These are phyloP conservation scores for Kitagawia praeruptora DNA, from an alignment of 129 eudicot genomes.

Conservation along the genomic window DNA sequence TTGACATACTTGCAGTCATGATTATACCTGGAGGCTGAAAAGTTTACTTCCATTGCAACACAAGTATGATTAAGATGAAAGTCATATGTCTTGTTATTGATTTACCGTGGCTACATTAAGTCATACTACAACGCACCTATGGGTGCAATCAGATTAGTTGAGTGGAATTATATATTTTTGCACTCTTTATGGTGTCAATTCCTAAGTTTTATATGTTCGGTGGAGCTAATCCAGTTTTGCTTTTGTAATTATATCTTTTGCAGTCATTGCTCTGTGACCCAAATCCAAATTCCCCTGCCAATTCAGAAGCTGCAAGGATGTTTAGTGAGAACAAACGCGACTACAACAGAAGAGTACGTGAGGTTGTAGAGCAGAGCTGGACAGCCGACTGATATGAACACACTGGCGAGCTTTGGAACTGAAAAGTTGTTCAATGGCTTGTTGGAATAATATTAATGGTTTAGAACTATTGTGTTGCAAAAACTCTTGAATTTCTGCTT, in stretches of 20 bases:
- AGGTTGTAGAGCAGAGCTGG: slow-evolving; percentile 64
- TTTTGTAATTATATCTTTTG: background rate
- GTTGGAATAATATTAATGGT: slow-evolving; percentile 21
- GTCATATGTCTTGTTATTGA: background rate
- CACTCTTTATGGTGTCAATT: background rate
- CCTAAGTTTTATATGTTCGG: background rate
- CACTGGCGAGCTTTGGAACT: slow-evolving; percentile 3
- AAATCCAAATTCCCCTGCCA: slow-evolving; percentile 61
- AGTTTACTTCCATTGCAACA: background rate
- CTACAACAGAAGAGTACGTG: slow-evolving; percentile 52
- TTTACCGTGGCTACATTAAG: background rate
- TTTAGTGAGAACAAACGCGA: slow-evolving; percentile 52
- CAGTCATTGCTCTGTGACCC: slow-evolving; percentile 60
- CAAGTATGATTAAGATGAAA: background rate
- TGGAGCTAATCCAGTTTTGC: background rate
- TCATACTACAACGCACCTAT: no score
- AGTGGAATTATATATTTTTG: background rate
- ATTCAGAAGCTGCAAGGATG: slow-evolving; percentile 58
- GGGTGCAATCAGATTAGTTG: background rate
- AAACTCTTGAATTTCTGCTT: slow-evolving; percentile 14
- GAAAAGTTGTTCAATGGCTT: background rate
- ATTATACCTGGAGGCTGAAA: background rate
- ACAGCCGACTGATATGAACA: slow-evolving; percentile 38
- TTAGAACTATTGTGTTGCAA: slow-evolving; percentile 11
- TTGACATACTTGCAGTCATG: background rate